Conservation (phyloP, 1,284 basidiomycete species). For the Mixia osmundae region DNA sequence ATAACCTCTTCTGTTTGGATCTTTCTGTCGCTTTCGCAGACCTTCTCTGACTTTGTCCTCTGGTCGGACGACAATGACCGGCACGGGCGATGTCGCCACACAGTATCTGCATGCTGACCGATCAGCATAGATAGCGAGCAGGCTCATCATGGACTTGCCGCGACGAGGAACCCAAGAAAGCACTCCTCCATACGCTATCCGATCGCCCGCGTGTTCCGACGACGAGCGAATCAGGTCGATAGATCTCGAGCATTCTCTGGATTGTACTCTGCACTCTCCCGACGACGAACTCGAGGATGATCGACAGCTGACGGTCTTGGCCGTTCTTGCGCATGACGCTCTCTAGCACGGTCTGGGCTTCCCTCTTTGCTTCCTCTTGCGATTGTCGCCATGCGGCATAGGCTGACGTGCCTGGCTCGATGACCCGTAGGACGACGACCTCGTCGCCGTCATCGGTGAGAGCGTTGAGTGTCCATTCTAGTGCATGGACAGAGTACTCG, state of each 20-base stretch:
- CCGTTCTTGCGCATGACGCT: constrained; percentile 25
- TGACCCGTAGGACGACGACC: constrained; percentile 69
- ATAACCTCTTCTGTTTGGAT: too few relatives aligned
- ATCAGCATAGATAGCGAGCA: not conserved
- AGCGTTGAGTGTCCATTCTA: constrained; percentile 41
- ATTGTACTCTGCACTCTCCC: constrained; percentile 72
- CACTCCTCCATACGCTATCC: constrained; percentile 16
- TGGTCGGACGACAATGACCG: constrained; percentile 57
- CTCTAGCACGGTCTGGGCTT: constrained; percentile 63
- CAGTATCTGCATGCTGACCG: constrained; percentile 31
- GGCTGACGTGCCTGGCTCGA: constrained; percentile 27
- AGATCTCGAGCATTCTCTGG: constrained; percentile 65
- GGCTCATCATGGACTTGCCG: constrained; percentile 5
- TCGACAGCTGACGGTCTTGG: constrained; percentile 37
- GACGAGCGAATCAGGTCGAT: constrained; percentile 80
- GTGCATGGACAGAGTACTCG: constrained; percentile 56
- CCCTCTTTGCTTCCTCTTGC: constrained; percentile 56
- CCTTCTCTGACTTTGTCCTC: constrained; percentile 15
- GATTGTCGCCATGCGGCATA: constrained; percentile 10
- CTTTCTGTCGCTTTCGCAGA: too few relatives aligned
- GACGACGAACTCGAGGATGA: constrained; percentile 83
- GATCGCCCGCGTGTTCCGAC: constrained; percentile 67
- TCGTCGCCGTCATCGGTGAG: constrained; percentile 53
- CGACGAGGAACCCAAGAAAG: constrained; percentile 27
- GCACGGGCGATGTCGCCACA: constrained; percentile 67